Evolutionary conservation across 2,329 filamentous ascomycete genomes (phyloP).

Genomic region (Aspergillus pseudoterreus): DNA sequence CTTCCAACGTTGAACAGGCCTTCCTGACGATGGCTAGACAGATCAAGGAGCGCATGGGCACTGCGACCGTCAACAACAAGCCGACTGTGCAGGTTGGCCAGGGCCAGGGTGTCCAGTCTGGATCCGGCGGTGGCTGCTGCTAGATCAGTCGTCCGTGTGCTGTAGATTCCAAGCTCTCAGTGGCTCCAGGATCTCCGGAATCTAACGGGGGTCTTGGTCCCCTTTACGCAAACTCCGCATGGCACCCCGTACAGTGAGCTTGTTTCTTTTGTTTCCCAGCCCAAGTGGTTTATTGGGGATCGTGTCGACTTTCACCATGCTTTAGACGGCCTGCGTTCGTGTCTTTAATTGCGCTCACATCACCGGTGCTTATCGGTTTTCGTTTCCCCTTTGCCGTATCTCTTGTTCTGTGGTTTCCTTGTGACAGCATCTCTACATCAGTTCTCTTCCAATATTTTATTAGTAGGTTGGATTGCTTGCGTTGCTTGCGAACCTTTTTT

Average conservation of each 20-base stretch:
- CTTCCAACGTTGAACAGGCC: conserved; percentile 98
- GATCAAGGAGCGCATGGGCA: conserved; percentile 99
- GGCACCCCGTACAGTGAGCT: conserved; percentile 6
- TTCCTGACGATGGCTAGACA: conserved; percentile 99
- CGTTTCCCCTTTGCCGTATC: conserved; percentile 12
- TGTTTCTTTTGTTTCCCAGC: conserved; percentile 5
- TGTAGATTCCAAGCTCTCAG: neutral
- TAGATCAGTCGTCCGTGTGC: conserved; percentile 50
- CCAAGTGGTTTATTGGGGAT: conserved; percentile 14
- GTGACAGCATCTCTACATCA: conserved; percentile 16
- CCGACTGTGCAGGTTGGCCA: conserved; percentile 93
- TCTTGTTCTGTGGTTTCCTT: conserved; percentile 11
- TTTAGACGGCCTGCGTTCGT: conserved; percentile 32
- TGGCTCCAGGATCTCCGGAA: neutral
- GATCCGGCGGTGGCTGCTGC: conserved; percentile 84
- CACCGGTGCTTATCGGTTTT: conserved; percentile 19
- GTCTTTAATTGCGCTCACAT: conserved; percentile 27
- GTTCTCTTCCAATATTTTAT: conserved; percentile 18
- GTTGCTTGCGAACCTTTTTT: conserved; percentile 20
- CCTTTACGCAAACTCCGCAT: conserved; percentile 2
- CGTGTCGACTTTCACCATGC: conserved; percentile 23
- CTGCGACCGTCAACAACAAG: conserved; percentile 96
- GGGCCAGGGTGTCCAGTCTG: conserved; percentile 88
- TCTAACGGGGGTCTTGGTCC: neutral
- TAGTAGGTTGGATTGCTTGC: conserved; percentile 33